Evolutionary conservation across 495 filamentous ascomycete genomes (phyloP), one percentile per base, ranked within the genome.

Genomic region (Aeminium ludgeri): DNA sequence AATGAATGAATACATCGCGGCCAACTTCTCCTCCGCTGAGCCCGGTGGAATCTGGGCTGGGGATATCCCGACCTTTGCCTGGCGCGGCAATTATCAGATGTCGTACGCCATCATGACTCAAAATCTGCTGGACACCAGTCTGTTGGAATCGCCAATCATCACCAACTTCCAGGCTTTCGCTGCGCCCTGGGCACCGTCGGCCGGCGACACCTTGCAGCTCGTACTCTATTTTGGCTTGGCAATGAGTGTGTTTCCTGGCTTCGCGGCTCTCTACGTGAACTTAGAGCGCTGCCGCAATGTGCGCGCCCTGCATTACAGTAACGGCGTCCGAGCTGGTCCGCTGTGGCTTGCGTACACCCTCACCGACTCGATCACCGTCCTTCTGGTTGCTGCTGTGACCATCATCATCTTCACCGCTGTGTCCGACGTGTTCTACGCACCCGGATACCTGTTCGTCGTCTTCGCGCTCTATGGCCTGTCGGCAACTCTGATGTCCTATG

Each of bases 231-330:
- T 85, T 49, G 74, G 79, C 19, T 65, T 92, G 1, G 80, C 73
- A 12, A 73, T 86, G 64, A 65, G 69, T 13, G 74, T 73, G 0
- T 89, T 75, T 54, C 85, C 85, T 4, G 82, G 74, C 19, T 83
- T 93, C 62, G 91, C 89, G 50, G 74, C 78, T 1, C 66, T 93
- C 13, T 93, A 93, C 59, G 81, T 82, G 18, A 89, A 82, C 2
- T 55, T 79, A 3, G 85, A 93, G 56, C 68, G 85, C 10, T 63
- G 82, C 10, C 59, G 76, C 7, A 77, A 83, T 39, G 79, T 94
- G 23, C 67, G 86, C 25, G 78, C 80, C 11, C 61, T 94, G 32
- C 78, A 94, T 51, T 94, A 87, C 59, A 85, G 80, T 35, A 91
- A 87, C 52, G 82, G 54, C 11, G 42, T 56, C 20, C 51, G 52